Evolutionary conservation across 768 basidiomycete genomes (phyloP), one percentile per base, ranked within the genome.

Genomic region (Trichaptum fuscoviolaceum): DNA sequence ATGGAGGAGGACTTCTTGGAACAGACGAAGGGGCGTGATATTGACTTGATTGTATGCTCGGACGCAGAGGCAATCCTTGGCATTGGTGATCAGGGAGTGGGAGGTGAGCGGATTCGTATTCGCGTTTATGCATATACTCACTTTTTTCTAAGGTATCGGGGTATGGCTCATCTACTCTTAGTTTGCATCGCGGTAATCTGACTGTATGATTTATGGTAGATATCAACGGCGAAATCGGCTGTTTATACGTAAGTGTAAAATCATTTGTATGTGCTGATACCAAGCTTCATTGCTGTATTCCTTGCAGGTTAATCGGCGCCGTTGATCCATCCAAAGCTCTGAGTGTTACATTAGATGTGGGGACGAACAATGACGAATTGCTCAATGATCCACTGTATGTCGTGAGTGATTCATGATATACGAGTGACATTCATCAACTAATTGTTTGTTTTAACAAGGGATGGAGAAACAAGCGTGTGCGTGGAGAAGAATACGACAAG

Each of bases 21-120:
- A 70, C 84, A 86, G 70, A 88, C 84, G 1, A 79, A 77, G 35
- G 86, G 83, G 7, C 78, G 81, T 27, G 78, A 87, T 27, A 85
- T 95, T 65, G 89, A 95, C 67, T 79, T 95, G 25, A 82, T 96
- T 63, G 92, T 95, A 26, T 89, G 89, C 65, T 90, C 92, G 0
- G 94, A 96, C 73, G 86, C 89, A 4, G 93, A 94, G 71, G 91
- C 91, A 0, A 95, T 95, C 67, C 79, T 96, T 10, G 94, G 94
- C 18, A 87, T 88, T 66, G 87, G 87, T 61, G 86, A 87, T 70
- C 86, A 87, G 73, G 88, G 93, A 66, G 92, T 94, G 57, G 77
- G 91, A 80, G 74, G 88, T 84, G 71, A 63, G 77, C 71, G 10
- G 17, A 12, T 67, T 58, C 34, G 35, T 0, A 12, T 35, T 67